phyloP scores from a whole-genome alignment of 768 basidiomycete genomes.

The Exidia glandulosa region DNA sequence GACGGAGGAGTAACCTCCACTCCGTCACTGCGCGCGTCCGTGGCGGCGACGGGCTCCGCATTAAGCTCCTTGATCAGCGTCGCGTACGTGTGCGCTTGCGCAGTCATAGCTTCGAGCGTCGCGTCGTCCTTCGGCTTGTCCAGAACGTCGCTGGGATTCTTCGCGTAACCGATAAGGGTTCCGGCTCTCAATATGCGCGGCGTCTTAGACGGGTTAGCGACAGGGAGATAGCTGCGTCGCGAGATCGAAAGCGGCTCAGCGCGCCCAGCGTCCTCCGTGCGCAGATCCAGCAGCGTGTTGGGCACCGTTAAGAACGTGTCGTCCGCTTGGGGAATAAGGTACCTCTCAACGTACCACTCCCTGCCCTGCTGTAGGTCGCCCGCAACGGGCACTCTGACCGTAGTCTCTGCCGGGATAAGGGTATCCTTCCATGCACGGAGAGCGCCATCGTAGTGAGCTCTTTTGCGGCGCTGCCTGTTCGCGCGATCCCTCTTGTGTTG shows the following conservation, averaged over 20 bases:
- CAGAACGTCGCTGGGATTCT: slow-evolving; percentile 3
- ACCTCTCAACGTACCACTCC: background rate
- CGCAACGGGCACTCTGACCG: background rate
- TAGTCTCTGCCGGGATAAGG: slow-evolving; percentile 1
- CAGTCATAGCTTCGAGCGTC: background rate
- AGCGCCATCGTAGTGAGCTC: background rate
- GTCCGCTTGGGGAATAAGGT: background rate
- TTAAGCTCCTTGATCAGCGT: background rate
- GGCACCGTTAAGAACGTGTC: background rate
- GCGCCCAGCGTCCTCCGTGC: background rate
- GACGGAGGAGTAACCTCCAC: too few species aligned
- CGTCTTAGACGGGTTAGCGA: slow-evolving; percentile 5
- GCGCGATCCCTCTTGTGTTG: background rate
- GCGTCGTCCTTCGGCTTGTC: background rate
- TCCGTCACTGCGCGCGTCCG: too few species aligned
- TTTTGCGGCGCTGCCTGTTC: background rate
- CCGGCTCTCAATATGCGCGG: slow-evolving; percentile 1
- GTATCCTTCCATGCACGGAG: background rate
- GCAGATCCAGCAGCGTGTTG: background rate
- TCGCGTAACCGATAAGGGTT: slow-evolving; percentile 4
- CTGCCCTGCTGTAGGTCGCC: background rate
- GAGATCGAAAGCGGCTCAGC: slow-evolving; percentile 1
- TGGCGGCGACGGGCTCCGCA: too few species aligned
- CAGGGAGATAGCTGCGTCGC: background rate
- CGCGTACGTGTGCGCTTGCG: background rate